Base-by-base conservation (phyloP, 176 grass and related monocot genomes). In the Secale cereale region DNA sequence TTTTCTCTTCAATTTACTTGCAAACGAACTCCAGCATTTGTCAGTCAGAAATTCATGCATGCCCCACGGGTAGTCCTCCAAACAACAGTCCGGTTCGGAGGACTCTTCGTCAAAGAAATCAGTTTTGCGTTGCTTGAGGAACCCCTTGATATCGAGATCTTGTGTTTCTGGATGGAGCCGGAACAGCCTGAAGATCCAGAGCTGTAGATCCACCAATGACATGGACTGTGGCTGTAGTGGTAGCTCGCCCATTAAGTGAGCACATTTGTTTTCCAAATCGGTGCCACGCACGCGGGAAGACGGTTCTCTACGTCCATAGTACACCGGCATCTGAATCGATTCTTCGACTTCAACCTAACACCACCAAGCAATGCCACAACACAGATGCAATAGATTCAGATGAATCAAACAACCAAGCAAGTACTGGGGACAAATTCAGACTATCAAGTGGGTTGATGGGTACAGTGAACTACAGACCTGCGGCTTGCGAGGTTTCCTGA, bases 101-200 rank as follows among this genome's bases (percentile, higher is more conserved):
- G 48, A 52, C 22, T 31, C 17, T 3, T 31, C 28, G 17, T 35
- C 30, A 22, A 10, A 35, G 29, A 17, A 30, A 11, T 74, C 41
- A 11, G 4, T 19, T 0, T 19, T 74, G 71, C 5, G 7, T 27
- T 48, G 71, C 5, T 74, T 74, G 26, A 29, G 71, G 74, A 85
- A 59, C 3, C 60, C 83, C 83, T 46, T 78, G 3, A 85, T 59
- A 1, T 12, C 0, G 10, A 85, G 61, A 30, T 85, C 70, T 8
- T 85, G 83, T 9, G 83, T 78, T 40, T 85, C 63, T 43, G 83
- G 83, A 41, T 78, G 74, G 2, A 85, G 33, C n/a, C 26, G 63
- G 3, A 85, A 59, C 63, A 85, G 13, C 29, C 17, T 78, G 32
- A 85, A 43, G 19, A 85, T 32, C 82, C 83, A 85, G 48, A 54